These are phyloP conservation scores for slime mould (Dictyostelium discoideum) DNA, from an alignment of 78 protist species.

Conservation along the genomic window dicty_2.7 NC_007091.3:358501-359000, in stretches of 20 bases:
- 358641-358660: slow-evolving; percentile 66
- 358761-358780: slow-evolving; percentile 32
- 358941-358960: slow-evolving; percentile 16
- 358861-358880: neutral
- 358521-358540: slow-evolving; percentile 32
- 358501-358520: slow-evolving; percentile 94
- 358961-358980: slow-evolving; percentile 7
- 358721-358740: slow-evolving; percentile 49
- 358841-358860: neutral
- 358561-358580: slow-evolving; percentile 88
- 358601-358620: slow-evolving; percentile 36
- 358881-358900: neutral
- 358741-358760: slow-evolving; percentile 41
- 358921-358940: neutral
- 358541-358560: slow-evolving; percentile 74
- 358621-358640: slow-evolving; percentile 16
- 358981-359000: neutral
- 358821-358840: neutral
- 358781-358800: neutral
- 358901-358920: too few species aligned
- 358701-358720: slow-evolving; percentile 71
- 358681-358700: neutral
- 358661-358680: neutral
- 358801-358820: too few species aligned
- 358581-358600: slow-evolving; percentile 86